phyloP scores from a whole-genome alignment of 768 basidiomycete species.

The Tricholoma flavovirens region DNA sequence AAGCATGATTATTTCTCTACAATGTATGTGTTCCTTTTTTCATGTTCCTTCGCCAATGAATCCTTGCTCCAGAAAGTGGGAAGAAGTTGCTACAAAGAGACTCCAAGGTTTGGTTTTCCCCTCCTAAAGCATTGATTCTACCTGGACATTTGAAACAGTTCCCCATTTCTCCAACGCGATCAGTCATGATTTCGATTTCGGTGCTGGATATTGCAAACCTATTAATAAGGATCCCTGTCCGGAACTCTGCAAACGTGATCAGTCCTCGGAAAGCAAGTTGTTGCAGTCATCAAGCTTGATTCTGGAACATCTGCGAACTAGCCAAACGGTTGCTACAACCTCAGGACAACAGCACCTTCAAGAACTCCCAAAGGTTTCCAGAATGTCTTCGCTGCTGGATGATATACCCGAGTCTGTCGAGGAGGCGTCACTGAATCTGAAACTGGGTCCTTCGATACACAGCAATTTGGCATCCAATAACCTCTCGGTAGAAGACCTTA shows the following conservation, averaged over 20 bases:
- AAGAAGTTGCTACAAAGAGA: slow-evolving; percentile 25
- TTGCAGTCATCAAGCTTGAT: neutral
- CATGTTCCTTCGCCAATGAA: slow-evolving; percentile 5
- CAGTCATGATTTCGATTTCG: neutral
- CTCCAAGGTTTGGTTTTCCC: slow-evolving; percentile 22
- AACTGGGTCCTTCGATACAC: neutral
- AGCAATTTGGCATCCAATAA: slow-evolving; percentile 7
- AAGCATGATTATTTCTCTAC: slow-evolving; percentile 43
- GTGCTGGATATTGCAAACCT: neutral
- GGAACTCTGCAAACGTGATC: too few species aligned
- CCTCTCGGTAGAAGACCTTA: slow-evolving; percentile 15
- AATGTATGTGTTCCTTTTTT: slow-evolving; percentile 32
- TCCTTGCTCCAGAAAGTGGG: slow-evolving; percentile 33
- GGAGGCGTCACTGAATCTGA: slow-evolving; percentile 1
- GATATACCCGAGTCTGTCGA: slow-evolving; percentile 5
- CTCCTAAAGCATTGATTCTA: neutral
- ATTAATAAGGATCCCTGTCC: neutral
- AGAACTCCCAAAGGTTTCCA: slow-evolving; percentile 6
- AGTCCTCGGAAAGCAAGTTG: neutral
- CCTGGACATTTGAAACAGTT: neutral
- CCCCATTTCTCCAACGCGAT: neutral
- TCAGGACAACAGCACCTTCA: slow-evolving; percentile 1
- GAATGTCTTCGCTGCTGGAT: slow-evolving; percentile 12
- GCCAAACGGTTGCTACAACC: neutral
- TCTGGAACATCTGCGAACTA: too few species aligned